These are phyloP conservation scores for Globisporangium recalcitrans DNA, from an alignment of 352 stramenopile genomes.

Conservation along the genomic window DNA sequence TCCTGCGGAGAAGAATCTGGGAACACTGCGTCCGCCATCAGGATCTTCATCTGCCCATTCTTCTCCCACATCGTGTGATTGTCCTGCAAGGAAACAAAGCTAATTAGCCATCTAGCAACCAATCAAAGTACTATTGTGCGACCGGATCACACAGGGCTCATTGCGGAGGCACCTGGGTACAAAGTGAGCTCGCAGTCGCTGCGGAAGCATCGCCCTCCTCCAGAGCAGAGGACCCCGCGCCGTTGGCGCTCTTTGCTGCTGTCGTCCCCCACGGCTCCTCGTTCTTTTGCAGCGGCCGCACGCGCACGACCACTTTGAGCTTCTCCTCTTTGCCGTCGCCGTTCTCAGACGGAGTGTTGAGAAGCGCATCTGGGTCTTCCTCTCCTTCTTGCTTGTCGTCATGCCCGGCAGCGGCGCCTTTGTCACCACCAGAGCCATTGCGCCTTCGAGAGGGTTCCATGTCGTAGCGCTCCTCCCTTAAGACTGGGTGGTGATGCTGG, in stretches of 20 bases:
- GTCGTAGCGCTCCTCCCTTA: neutral
- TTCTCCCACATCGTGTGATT: constrained; percentile 60
- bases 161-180: constrained; percentile 26
- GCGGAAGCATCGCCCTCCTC: neutral
- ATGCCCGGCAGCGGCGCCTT: too few relatives aligned
- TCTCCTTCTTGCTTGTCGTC: neutral
- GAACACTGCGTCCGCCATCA: constrained; percentile 54
- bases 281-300: constrained; percentile 44
- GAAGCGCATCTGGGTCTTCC: neutral
- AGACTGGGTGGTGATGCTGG: neutral
- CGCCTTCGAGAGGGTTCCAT: constrained; percentile 11
- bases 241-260: constrained; percentile 4
- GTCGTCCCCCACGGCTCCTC: constrained; percentile 35
- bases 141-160: too few relatives aligned
- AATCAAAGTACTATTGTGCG: too few relatives aligned
- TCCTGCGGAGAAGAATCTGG: constrained; percentile 29
- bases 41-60: constrained; percentile 53
- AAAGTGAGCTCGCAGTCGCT: constrained; percentile 21
- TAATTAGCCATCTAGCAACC: neutral
- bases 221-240: neutral
- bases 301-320: constrained; percentile 57
- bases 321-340: constrained; percentile 34
- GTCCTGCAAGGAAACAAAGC: constrained; percentile 17
- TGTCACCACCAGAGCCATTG: neutral
- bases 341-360: neutral